Conservation (phyloP, 352 stramenopile species). For the Phytophthora ramorum region DNA sequence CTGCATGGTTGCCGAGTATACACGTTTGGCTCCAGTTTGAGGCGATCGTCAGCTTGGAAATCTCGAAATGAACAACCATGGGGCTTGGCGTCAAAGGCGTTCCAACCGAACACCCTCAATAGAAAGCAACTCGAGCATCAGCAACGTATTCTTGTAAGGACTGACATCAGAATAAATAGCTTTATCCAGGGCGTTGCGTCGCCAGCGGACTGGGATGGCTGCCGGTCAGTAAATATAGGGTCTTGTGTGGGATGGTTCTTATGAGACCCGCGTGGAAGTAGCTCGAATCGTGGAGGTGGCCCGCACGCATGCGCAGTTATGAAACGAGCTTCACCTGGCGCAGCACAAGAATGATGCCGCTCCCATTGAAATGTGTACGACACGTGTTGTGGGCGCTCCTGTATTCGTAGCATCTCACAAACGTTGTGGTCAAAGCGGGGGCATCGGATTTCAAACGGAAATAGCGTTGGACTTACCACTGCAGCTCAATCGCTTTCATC, state of each 20-base stretch:
- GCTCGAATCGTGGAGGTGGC: not conserved
- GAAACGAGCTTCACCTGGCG: slow-evolving; percentile 25
- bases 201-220: slow-evolving; percentile 14
- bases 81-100: not conserved
- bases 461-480: not conserved
- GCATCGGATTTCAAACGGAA: slow-evolving; percentile 15
- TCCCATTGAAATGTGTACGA: slow-evolving; percentile 25
- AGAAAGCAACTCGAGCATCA: slow-evolving; percentile 15
- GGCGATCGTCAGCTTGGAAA: slow-evolving; percentile 18
- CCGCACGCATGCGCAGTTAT: slow-evolving; percentile 17
- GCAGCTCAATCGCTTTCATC: not conserved
- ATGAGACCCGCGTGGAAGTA: slow-evolving; percentile 16
- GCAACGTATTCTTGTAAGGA: not conserved
- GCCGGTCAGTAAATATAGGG: slow-evolving; percentile 34
- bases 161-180: slow-evolving; percentile 37
- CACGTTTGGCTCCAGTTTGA: not conserved
- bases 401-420: slow-evolving; percentile 19
- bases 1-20: slow-evolving; percentile 21
- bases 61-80: slow-evolving; percentile 26
- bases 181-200: slow-evolving; percentile 24
- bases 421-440: slow-evolving; percentile 1
- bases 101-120: slow-evolving; percentile 3
- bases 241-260: slow-evolving; percentile 30
- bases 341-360: slow-evolving; percentile 6
- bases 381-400: not conserved